phyloP scores from a whole-genome alignment of 805 yeast genomes.

The Teunomyces cretensis region DNA sequence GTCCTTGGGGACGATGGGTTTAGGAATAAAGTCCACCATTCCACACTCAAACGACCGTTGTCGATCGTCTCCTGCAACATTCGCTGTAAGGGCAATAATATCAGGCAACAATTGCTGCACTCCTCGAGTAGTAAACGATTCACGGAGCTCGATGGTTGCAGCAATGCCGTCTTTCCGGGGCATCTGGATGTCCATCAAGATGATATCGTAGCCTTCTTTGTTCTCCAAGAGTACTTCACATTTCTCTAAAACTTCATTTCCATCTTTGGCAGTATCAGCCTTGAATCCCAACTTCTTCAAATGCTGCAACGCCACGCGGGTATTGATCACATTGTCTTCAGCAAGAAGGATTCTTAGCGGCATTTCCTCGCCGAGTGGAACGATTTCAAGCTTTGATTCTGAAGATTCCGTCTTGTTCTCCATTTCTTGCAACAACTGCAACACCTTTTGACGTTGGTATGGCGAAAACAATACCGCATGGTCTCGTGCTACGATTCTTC shows the following conservation, averaged over 20 bases:
- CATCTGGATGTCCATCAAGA: constrained; percentile 58
- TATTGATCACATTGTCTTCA: constrained; percentile 54
- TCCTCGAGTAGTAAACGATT: constrained; percentile 23
- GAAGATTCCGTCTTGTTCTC: not conserved
- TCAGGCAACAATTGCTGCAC: constrained; percentile 27
- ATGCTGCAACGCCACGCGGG: constrained; percentile 50
- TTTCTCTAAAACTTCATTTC: constrained; percentile 43
- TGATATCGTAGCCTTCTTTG: constrained; percentile 44
- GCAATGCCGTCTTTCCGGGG: constrained; percentile 59
- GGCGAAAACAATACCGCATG: constrained; percentile 29
- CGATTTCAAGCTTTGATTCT: not conserved
- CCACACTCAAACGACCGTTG: constrained; percentile 47
- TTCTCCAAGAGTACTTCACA: constrained; percentile 25
- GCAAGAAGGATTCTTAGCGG: constrained; percentile 54
- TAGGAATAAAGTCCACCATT: constrained; percentile 53
- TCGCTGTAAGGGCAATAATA: constrained; percentile 50
- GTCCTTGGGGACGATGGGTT: constrained; percentile 51
- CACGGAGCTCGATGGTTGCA: constrained; percentile 41
- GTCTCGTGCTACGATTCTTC: constrained; percentile 23
- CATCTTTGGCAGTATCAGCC: constrained; percentile 54
- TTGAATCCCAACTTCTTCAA: constrained; percentile 48
- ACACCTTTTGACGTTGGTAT: constrained; percentile 24
- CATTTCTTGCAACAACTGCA: constrained; percentile 6
- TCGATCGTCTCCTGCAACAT: constrained; percentile 55
- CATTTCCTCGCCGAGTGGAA: constrained; percentile 11